These are phyloP conservation scores for Dioscorea dumetorum DNA, from an alignment of 106 monocot genomes.

Conservation along the genomic window DNA sequence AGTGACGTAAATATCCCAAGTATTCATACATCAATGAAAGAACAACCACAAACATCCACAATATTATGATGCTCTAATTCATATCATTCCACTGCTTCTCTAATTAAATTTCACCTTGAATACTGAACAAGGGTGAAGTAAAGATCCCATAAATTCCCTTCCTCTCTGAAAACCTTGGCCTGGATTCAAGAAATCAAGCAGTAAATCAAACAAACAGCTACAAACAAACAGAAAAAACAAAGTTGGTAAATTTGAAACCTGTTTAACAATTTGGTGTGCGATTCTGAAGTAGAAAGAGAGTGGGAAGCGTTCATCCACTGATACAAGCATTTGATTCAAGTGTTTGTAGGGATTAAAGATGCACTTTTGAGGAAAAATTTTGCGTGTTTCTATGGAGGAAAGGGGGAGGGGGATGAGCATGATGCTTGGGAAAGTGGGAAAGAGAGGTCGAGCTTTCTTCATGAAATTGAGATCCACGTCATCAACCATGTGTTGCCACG, in stretches of 20 bases:
- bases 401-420: no score
- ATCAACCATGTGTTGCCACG: background rate
- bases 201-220: background rate
- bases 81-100: background rate
- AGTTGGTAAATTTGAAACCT: background rate
- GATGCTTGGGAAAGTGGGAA: background rate
- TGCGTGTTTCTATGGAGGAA: no score
- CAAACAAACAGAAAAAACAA: background rate
- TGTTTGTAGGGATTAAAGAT: background rate
- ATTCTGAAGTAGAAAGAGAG: constrained; percentile 23
- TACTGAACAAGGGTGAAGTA: constrained; percentile 3
- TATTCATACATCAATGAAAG: background rate
- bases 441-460: background rate
- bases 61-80: no score
- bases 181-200: background rate
- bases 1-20: background rate
- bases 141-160: constrained; percentile 13
- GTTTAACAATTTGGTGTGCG: constrained; percentile 9
- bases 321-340: constrained; percentile 3
- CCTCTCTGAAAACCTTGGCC: constrained; percentile 15
- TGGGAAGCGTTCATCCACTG: constrained; percentile 12
- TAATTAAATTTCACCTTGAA: background rate
- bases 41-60: background rate
- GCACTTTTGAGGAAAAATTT: background rate
- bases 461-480: background rate